Conservation (phyloP, 495 filamentous ascomycete genomes). For the Penicillium simplicissimum region DNA sequence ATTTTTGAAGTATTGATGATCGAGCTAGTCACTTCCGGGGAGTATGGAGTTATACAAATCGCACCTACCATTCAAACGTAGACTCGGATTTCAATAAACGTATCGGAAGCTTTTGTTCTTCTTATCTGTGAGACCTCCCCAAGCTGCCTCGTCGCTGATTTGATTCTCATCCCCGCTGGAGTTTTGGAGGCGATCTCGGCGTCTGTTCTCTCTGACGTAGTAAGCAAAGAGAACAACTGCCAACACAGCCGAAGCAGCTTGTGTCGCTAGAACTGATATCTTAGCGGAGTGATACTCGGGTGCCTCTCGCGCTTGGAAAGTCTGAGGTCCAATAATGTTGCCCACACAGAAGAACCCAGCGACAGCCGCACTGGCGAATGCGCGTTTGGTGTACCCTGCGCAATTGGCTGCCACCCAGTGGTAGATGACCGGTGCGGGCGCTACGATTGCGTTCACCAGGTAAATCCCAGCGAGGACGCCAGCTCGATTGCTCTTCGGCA, state of each 20-base stretch:
- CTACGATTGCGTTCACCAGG: not conserved
- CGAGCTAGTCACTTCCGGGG: not conserved
- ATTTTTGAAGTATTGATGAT: not conserved
- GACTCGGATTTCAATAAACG: not conserved
- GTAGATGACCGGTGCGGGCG: not conserved
- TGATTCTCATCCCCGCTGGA: not conserved
- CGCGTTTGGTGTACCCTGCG: not conserved
- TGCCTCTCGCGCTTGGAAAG: not conserved
- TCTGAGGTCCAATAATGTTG: conserved; percentile 1
- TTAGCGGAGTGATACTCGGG: not conserved
- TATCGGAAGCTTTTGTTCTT: conserved; percentile 1
- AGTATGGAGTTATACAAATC: not conserved
- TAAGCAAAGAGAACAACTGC: not conserved
- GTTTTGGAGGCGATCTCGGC: not conserved
- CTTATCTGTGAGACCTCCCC: not conserved
- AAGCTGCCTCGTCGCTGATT: not conserved
- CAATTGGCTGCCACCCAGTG: not conserved
- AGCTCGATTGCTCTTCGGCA: not conserved
- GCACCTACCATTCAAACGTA: not conserved
- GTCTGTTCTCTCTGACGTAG: not conserved
- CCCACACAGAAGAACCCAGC: not conserved
- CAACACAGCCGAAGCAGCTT: not conserved
- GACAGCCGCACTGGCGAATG: not conserved
- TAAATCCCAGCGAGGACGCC: not conserved
- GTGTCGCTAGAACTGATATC: not conserved